Evolutionary conservation across 1,284 basidiomycete genomes (phyloP).

Genomic region (Cryptococcus depauperatus): DNA sequence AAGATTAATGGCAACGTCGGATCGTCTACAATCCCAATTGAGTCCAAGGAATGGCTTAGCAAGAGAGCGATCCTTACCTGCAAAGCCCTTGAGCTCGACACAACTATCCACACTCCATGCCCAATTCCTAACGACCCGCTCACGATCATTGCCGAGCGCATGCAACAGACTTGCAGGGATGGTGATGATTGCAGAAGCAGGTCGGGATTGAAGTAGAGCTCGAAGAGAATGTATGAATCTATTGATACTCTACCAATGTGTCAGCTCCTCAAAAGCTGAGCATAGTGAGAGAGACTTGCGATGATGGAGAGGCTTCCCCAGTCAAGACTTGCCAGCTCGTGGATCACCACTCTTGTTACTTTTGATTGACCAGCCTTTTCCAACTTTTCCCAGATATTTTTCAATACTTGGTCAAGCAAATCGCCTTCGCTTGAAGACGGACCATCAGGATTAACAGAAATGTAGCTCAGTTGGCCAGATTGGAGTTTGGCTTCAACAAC

Average conservation of each 20-base stretch:
- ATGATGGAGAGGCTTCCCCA: slow-evolving; percentile 9
- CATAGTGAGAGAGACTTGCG: slow-evolving; percentile 10
- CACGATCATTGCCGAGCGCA: slow-evolving; percentile 36
- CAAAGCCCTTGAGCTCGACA: slow-evolving; percentile 68
- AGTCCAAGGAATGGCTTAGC: neutral
- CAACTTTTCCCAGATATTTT: slow-evolving; percentile 11
- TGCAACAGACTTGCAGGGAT: slow-evolving; percentile 50
- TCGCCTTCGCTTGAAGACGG: slow-evolving; percentile 4
- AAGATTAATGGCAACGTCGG: slow-evolving; percentile 53
- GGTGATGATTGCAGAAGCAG: slow-evolving; percentile 59
- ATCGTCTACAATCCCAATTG: slow-evolving; percentile 22
- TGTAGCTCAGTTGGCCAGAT: slow-evolving; percentile 16
- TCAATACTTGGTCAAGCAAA: slow-evolving; percentile 10
- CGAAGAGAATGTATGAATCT: slow-evolving; percentile 62
- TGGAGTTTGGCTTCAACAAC: slow-evolving; percentile 17
- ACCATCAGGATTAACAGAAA: slow-evolving; percentile 8
- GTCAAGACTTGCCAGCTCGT: slow-evolving; percentile 52
- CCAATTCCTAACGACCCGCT: slow-evolving; percentile 66
- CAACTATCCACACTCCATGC: slow-evolving; percentile 69
- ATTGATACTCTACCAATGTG: slow-evolving; percentile 56
- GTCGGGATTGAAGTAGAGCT: slow-evolving; percentile 52
- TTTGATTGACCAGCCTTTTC: slow-evolving; percentile 10
- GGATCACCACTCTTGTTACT: slow-evolving; percentile 43
- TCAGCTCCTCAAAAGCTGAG: neutral
- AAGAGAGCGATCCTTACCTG: slow-evolving; percentile 51